A percentile compares a stretch with the other conserved stretches of the same genome.
Evolutionary conservation across 768 basidiomycete species (phyloP).

Genomic region (Pulveroboletus sp.): DNA sequence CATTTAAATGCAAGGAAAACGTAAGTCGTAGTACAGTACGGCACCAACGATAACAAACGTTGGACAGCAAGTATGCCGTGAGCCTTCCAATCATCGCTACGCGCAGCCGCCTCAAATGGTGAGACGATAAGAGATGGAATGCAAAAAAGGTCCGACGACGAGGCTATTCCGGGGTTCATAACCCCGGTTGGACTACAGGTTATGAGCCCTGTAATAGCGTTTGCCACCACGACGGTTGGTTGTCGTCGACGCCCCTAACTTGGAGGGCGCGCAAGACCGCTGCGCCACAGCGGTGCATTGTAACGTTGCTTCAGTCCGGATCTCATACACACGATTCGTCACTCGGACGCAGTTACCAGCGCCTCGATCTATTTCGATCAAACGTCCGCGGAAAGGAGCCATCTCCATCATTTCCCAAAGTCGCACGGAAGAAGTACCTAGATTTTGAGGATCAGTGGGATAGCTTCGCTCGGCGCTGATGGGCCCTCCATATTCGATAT

Average conservation of each 20-base stretch:
- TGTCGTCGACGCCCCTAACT: not conserved
- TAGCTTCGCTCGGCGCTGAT: not conserved
- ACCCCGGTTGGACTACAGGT: constrained; percentile 7
- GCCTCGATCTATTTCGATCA: not conserved
- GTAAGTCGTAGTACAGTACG: constrained; percentile 12
- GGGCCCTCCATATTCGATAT: not conserved
- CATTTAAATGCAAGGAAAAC: constrained; percentile 3
- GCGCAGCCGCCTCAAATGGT: not conserved
- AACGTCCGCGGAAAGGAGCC: constrained; percentile 15
- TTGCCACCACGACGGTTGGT: constrained; percentile 12
- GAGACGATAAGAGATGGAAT: not conserved
- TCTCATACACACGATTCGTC: not conserved
- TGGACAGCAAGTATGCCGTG: not conserved
- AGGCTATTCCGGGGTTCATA: constrained; percentile 16
- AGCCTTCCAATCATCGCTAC: too few relatives aligned
- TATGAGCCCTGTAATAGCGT: constrained; percentile 26
- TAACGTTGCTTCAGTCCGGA: not conserved
- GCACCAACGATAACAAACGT: not conserved
- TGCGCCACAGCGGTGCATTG: constrained; percentile 8
- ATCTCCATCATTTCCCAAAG: not conserved
- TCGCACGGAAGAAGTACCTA: not conserved
- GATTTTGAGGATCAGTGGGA: constrained; percentile 4
- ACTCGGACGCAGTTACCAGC: not conserved
- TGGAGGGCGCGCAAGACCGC: constrained; percentile 3
- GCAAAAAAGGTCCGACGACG: constrained; percentile 12